These are phyloP conservation scores for Paramecium caudatum DNA, from an alignment of 73 alveolate species.

Conservation along the genomic window DNA sequence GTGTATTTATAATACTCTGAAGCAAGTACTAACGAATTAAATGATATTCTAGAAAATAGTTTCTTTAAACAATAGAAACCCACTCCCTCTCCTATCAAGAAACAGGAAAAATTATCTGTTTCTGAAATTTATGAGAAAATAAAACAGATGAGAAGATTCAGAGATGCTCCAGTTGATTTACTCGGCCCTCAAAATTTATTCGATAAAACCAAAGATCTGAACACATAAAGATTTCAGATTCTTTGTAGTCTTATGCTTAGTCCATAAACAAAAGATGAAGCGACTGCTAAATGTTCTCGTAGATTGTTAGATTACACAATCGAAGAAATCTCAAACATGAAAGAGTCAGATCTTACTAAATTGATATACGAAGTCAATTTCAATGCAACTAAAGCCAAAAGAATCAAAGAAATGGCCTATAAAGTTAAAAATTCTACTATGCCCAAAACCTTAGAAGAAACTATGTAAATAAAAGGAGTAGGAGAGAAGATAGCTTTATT, in stretches of 20 bases:
- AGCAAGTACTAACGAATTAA: conserved; percentile 34
- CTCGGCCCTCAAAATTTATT: conserved; percentile 32
- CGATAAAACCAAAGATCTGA: background rate
- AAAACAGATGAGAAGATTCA: conserved; percentile 3
- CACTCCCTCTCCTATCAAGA: background rate
- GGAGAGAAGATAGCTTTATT: conserved; percentile 59
- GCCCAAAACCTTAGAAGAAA: conserved; percentile 41
- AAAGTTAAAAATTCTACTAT: background rate
- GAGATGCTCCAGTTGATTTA: conserved; percentile 60
- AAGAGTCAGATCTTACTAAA: background rate
- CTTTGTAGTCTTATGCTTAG: conserved; percentile 33
- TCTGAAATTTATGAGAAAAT: background rate
- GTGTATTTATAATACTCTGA: background rate
- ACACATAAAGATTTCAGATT: conserved; percentile 48
- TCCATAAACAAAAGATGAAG: conserved; percentile 58
- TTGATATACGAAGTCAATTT: conserved; percentile 52
- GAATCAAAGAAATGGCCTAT: conserved; percentile 41
- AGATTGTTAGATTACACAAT: conserved; percentile 28
- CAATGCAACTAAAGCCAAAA: conserved; percentile 44
- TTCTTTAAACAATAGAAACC: conserved; percentile 35
- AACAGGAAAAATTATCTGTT: background rate
- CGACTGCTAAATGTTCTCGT: conserved; percentile 8
- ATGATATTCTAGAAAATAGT: conserved; percentile 35
- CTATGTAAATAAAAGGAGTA: conserved; percentile 38
- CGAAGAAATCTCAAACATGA: conserved; percentile 47